Evolutionary conservation across 805 yeast genomes (phyloP).

Genomic region (Yamadazyma tumulicola): DNA sequence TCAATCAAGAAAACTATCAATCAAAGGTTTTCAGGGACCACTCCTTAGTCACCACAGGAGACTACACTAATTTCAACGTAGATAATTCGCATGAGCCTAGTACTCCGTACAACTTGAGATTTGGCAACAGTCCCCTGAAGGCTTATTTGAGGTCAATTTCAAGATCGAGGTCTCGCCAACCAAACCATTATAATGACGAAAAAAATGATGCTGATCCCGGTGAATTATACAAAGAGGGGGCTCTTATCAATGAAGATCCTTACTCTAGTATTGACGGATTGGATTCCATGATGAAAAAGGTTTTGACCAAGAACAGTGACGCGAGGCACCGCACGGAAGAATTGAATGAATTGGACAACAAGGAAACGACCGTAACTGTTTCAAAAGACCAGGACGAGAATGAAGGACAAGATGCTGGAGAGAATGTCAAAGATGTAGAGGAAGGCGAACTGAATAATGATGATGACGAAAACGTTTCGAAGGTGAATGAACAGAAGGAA

Average conservation of each 20-base stretch:
- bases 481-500: neutral
- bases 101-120: slow-evolving; percentile 58
- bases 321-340: neutral
- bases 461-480: slow-evolving; percentile 3
- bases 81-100: slow-evolving; percentile 42
- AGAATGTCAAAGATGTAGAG: slow-evolving; percentile 2
- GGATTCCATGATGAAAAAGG: slow-evolving; percentile 36
- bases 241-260: slow-evolving; percentile 48
- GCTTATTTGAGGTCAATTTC: slow-evolving; percentile 64
- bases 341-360: neutral
- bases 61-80: slow-evolving; percentile 43
- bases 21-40: slow-evolving; percentile 25
- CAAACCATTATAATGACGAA: slow-evolving; percentile 17
- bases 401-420: too few relatives aligned
- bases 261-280: slow-evolving; percentile 45
- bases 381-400: neutral
- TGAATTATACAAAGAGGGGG: slow-evolving; percentile 56
- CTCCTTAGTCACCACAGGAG: slow-evolving; percentile 44
- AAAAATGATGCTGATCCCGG: slow-evolving; percentile 28
- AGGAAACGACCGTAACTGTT: neutral
- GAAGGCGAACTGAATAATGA: neutral
- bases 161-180: slow-evolving; percentile 56
- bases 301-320: slow-evolving; percentile 1
- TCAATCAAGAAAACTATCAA: slow-evolving; percentile 15
- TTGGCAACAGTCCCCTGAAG: slow-evolving; percentile 42